Evolutionary conservation across 371 early-diverging fungal genomes (phyloP).

Genomic region (Lichtheimia ramosa): DNA sequence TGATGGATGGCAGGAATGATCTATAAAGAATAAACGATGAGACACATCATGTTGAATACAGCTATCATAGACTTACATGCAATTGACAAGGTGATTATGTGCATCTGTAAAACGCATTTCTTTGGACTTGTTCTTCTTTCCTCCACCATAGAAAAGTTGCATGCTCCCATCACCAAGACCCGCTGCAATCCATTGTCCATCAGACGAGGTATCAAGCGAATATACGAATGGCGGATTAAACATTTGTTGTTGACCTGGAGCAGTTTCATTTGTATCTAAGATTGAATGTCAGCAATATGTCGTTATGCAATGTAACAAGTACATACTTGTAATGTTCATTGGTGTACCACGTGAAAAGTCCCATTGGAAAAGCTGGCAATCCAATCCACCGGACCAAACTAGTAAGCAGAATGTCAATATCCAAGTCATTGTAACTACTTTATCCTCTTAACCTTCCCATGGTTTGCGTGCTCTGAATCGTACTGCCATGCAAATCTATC

Average conservation of each 20-base stretch:
- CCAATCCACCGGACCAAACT: constrained; percentile 57
- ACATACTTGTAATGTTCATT: constrained; percentile 22
- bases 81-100: constrained; percentile 38
- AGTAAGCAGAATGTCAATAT: not conserved
- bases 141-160: constrained; percentile 11
- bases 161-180: constrained; percentile 45
- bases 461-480: constrained; percentile 40
- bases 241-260: constrained; percentile 31
- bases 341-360: constrained; percentile 44
- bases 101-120: constrained; percentile 27
- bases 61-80: constrained; percentile 26
- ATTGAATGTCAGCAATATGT: not conserved
- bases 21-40: constrained; percentile 1
- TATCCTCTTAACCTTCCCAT: constrained; percentile 42
- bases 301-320: not conserved
- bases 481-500: constrained; percentile 46
- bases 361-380: constrained; percentile 43
- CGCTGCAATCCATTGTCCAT: constrained; percentile 43
- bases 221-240: constrained; percentile 55
- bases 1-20: constrained; percentile 8
- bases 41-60: not conserved
- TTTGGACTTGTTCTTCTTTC: constrained; percentile 6
- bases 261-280: constrained; percentile 27
- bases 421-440: not conserved
- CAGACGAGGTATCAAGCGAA: constrained; percentile 20